Conservation (phyloP, 208 protist genomes). For the Kentomonas sorsogonicus region DNA sequence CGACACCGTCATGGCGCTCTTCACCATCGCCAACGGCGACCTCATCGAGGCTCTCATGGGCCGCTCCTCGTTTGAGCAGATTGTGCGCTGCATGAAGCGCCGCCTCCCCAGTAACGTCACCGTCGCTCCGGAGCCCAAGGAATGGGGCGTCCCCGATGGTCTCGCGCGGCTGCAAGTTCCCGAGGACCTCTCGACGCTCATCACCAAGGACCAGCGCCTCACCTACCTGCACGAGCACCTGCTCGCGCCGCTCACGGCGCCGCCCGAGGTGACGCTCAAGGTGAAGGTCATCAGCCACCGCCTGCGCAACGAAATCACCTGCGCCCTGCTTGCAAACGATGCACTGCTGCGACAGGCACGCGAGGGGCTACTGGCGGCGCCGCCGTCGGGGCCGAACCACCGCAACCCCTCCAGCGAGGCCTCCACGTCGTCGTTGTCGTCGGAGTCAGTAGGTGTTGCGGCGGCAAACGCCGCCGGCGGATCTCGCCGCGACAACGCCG, state of each 20-base stretch:
- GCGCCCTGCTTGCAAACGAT: conserved; percentile 44
- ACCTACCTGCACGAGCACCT: conserved; percentile 32
- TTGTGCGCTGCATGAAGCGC: conserved; percentile 22
- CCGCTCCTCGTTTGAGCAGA: conserved; percentile 31
- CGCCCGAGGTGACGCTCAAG: conserved; percentile 21
- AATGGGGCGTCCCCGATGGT: conserved; percentile 22
- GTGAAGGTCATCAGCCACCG: conserved; percentile 38
- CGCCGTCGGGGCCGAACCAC: conserved; percentile 7
- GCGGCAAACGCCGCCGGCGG: not conserved
- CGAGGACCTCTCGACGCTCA: conserved; percentile 29
- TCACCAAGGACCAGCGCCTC: conserved; percentile 47
- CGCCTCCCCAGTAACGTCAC: conserved; percentile 3
- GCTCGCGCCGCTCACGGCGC: conserved; percentile 15
- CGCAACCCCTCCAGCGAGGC: not conserved
- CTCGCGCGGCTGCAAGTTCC: conserved; percentile 43
- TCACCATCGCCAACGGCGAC: conserved; percentile 46
- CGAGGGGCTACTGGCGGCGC: conserved; percentile 42
- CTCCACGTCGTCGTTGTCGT: too few species aligned
- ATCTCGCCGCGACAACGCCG: not conserved
- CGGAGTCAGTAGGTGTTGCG: too few species aligned
- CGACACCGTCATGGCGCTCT: conserved; percentile 33
- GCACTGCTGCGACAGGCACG: conserved; percentile 37
- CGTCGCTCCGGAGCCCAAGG: not conserved
- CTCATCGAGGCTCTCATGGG: conserved; percentile 51
- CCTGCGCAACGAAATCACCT: conserved; percentile 62